phyloP scores from a whole-genome alignment of 495 filamentous ascomycete species.

The Neurospora sp. region DNA sequence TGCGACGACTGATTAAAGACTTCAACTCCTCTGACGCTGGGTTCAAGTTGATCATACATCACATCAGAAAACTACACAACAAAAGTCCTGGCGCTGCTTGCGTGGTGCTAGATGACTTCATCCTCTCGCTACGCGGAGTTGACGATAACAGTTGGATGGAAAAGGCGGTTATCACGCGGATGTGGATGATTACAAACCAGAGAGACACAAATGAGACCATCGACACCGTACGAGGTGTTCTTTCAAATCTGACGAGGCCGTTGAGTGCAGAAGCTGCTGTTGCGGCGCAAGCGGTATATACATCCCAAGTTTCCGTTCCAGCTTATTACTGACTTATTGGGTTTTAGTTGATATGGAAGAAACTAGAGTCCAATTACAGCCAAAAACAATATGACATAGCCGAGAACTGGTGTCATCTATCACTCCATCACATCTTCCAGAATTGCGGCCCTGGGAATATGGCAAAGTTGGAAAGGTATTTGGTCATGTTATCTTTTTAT shows the following conservation, averaged over 20 bases:
- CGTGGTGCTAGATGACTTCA: slow-evolving; percentile 49
- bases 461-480: slow-evolving; percentile 52
- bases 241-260: slow-evolving; percentile 18
- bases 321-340: not conserved
- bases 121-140: slow-evolving; percentile 33
- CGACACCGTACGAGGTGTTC: slow-evolving; percentile 8
- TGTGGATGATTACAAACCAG: slow-evolving; percentile 46
- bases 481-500: not conserved
- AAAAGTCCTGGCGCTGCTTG: slow-evolving; percentile 43
- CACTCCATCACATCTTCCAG: slow-evolving; percentile 54
- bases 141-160: slow-evolving; percentile 50
- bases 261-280: slow-evolving; percentile 50
- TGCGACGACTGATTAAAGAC: slow-evolving; percentile 45
- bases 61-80: slow-evolving; percentile 54
- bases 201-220: slow-evolving; percentile 17
- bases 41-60: slow-evolving; percentile 60
- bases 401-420: slow-evolving; percentile 62
- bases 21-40: slow-evolving; percentile 48
- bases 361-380: slow-evolving; percentile 46
- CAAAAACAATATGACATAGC: slow-evolving; percentile 43
- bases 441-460: slow-evolving; percentile 52
- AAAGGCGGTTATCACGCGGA: slow-evolving; percentile 48
- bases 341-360: slow-evolving; percentile 65
- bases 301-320: not conserved
- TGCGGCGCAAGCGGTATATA: slow-evolving; percentile 57